A percentile compares a stretch with the other conserved stretches of the same genome.
Evolutionary conservation across 495 filamentous ascomycete species (phyloP).

Genomic region (Aspergillus sclerotiicarbonarius): DNA sequence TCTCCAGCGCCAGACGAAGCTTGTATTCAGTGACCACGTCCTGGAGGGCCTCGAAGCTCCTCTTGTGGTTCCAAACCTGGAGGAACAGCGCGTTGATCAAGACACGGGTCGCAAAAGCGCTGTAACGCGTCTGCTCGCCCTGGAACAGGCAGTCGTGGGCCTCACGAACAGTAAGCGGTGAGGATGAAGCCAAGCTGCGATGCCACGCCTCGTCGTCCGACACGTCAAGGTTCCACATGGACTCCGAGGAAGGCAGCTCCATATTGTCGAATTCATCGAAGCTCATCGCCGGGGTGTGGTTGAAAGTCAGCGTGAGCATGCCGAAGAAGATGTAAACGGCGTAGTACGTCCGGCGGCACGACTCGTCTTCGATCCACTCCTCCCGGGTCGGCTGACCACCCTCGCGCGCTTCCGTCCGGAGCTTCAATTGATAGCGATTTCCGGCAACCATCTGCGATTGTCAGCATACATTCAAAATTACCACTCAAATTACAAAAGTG

Average conservation of each 20-base stretch:
- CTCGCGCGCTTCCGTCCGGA: conserved; percentile 84
- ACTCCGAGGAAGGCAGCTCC: conserved; percentile 89
- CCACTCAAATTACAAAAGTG: background rate
- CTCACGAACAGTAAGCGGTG: conserved; percentile 80
- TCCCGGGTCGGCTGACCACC: conserved; percentile 71
- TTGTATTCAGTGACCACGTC: conserved; percentile 99
- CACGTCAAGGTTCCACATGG: conserved; percentile 85
- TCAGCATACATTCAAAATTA: too few relatives aligned
- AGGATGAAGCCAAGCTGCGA: conserved; percentile 67
- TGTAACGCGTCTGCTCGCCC: conserved; percentile 87
- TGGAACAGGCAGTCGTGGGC: conserved; percentile 95
- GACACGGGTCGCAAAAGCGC: conserved; percentile 94
- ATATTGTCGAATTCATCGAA: conserved; percentile 97
- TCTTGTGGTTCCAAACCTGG: conserved; percentile 98
- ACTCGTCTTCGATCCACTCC: conserved; percentile 97
- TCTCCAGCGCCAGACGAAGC: conserved; percentile 90
- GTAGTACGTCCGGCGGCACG: conserved; percentile 94
- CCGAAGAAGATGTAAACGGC: conserved; percentile 99
- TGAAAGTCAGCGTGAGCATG: conserved; percentile 91
- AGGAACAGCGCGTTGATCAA: conserved; percentile 99
- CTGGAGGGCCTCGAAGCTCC: conserved; percentile 90
- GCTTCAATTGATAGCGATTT: conserved; percentile 92
- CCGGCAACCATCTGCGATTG: conserved; percentile 77
- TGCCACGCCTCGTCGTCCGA: conserved; percentile 80
- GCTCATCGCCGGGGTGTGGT: conserved; percentile 94